Percentiles rank a stretch among this genome's conserved stretches.
phyloP scores from a whole-genome alignment of 495 filamentous ascomycete genomes.

The Physcia stellaris region DNA sequence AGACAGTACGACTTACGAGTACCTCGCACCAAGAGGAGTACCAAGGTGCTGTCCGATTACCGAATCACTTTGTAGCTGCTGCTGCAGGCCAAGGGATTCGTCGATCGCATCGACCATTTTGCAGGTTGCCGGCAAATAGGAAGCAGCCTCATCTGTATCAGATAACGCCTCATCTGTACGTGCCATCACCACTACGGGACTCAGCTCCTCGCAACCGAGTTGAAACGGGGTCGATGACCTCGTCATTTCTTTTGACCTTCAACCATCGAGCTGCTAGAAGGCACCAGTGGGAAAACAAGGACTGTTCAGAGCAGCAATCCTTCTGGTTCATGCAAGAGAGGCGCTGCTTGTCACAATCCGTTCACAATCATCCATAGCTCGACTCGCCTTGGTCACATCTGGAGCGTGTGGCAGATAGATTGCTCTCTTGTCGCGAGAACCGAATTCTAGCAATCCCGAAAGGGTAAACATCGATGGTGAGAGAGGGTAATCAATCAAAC shows the following conservation, averaged over 20 bases:
- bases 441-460: no score
- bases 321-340: not conserved
- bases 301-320: constrained; percentile 1
- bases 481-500: no score
- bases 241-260: not conserved
- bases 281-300: not conserved
- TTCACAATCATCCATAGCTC: no score
- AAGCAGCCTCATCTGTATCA: constrained; percentile 6
- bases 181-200: constrained; percentile 1
- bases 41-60: not conserved
- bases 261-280: not conserved
- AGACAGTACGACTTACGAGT: not conserved
- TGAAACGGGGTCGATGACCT: constrained; percentile 1
- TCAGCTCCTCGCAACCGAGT: not conserved
- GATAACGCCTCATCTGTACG: constrained; percentile 5
- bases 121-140: not conserved
- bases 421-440: no score
- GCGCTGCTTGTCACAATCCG: not conserved
- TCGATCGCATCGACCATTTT: not conserved
- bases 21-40: not conserved
- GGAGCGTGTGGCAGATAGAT: no score
- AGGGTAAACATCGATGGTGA: no score
- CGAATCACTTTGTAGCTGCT: not conserved
- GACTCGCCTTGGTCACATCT: no score
- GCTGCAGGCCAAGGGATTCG: not conserved